A percentile compares a stretch with the other conserved stretches of the same genome.
phyloP scores from a whole-genome alignment of 352 stramenopile genomes.

The Phytophthora sp. region DNA sequence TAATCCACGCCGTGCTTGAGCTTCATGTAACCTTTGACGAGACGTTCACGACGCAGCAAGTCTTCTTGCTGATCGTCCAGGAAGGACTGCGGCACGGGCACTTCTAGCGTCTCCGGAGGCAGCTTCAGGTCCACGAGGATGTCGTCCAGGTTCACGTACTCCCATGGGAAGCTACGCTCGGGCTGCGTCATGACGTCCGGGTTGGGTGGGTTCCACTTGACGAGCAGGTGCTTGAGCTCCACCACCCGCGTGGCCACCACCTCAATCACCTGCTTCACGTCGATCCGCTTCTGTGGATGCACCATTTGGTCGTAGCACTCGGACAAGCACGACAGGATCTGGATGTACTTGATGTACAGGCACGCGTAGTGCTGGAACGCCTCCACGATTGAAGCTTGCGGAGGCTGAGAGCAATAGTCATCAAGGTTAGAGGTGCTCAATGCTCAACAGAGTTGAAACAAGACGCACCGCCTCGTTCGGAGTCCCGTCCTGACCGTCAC shows the following conservation, averaged over 20 bases:
- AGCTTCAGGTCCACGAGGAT: conserved; percentile 95
- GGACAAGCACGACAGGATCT: conserved; percentile 91
- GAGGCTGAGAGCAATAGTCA: conserved; percentile 34
- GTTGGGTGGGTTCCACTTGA: conserved; percentile 96
- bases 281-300: conserved; percentile 95
- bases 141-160: conserved; percentile 94
- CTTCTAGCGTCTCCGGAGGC: conserved; percentile 90
- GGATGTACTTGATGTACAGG: conserved; percentile 95
- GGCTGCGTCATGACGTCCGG: conserved; percentile 78
- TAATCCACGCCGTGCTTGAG: conserved; percentile 86
- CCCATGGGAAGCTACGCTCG: conserved; percentile 93
- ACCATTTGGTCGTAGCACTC: conserved; percentile 95
- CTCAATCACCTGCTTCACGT: conserved; percentile 93
- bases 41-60: conserved; percentile 71
- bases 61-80: conserved; percentile 81
- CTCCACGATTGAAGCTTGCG: conserved; percentile 85
- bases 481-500: conserved; percentile 38
- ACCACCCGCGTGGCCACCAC: conserved; percentile 90
- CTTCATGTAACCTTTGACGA: conserved; percentile 92
- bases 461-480: conserved; percentile 44
- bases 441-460: neutral
- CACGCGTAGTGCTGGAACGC: conserved; percentile 95
- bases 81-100: conserved; percentile 91
- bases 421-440: neutral
- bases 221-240: conserved; percentile 91